Evolutionary conservation across 2,329 filamentous ascomycete genomes (phyloP).

Genomic region (Pseudogymnoascus sp.): DNA sequence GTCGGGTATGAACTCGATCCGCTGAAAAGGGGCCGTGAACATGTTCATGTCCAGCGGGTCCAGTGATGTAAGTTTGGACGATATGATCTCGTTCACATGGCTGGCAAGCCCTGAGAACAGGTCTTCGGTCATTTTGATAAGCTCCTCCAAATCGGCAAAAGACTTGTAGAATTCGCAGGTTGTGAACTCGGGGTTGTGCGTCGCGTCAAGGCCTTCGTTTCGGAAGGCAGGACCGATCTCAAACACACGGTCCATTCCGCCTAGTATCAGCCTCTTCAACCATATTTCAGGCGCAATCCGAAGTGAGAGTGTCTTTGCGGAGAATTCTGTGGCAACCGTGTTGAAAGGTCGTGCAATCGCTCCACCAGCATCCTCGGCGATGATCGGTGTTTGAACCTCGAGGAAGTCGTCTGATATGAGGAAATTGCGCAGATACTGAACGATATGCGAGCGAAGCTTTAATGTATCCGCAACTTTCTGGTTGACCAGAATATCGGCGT

Average conservation of each 20-base stretch:
- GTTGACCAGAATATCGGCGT: conserved; percentile 81
- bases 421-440: conserved; percentile 65
- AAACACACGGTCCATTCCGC: conserved; percentile 81
- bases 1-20: conserved; percentile 74
- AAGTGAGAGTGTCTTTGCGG: conserved; percentile 63
- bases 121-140: conserved; percentile 69
- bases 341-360: conserved; percentile 81
- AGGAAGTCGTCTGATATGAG: conserved; percentile 66
- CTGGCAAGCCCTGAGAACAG: conserved; percentile 55
- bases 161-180: conserved; percentile 96
- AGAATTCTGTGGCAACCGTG: conserved; percentile 70
- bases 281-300: conserved; percentile 91
- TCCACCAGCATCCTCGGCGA: conserved; percentile 76
- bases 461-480: conserved; percentile 60
- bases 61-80: conserved; percentile 39
- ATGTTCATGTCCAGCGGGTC: conserved; percentile 41
- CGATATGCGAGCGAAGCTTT: conserved; percentile 65
- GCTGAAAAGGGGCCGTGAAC: conserved; percentile 50
- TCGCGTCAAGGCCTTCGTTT: conserved; percentile 85
- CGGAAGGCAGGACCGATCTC: conserved; percentile 90
- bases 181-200: conserved; percentile 95
- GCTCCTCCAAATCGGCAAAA: conserved; percentile 65
- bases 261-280: conserved; percentile 85
- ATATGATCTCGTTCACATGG: conserved; percentile 41
- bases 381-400: conserved; percentile 85